These are phyloP conservation scores for Aquilaria yunnanensis DNA, from an alignment of 345 rosid genomes.

Conservation along the genomic window DNA sequence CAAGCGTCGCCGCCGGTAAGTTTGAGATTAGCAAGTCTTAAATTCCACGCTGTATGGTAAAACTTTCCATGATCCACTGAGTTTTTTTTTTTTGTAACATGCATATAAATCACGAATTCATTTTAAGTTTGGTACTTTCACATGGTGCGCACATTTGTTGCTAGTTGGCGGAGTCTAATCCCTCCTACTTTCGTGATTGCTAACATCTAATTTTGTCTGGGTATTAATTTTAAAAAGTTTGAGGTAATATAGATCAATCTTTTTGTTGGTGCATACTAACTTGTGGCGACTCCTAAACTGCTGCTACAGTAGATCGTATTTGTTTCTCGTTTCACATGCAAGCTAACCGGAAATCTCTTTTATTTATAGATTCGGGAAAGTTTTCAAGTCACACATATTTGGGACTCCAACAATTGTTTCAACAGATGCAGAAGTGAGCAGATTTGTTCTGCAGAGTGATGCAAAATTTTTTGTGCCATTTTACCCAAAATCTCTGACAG, in stretches of 20 bases:
- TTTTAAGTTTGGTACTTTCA: neutral
- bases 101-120: too few relatives aligned
- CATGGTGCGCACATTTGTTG: too few relatives aligned
- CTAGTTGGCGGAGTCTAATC: too few relatives aligned
- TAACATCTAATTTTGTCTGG: too few relatives aligned
- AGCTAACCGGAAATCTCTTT: neutral
- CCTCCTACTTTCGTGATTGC: too few relatives aligned
- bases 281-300: too few relatives aligned
- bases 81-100: neutral
- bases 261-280: too few relatives aligned
- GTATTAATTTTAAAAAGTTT: too few relatives aligned
- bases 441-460: conserved; percentile 64
- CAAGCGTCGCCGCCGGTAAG: conserved; percentile 67
- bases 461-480: conserved; percentile 75
- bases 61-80: too few relatives aligned
- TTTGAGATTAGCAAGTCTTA: conserved; percentile 1
- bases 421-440: conserved; percentile 89
- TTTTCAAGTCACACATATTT: conserved; percentile 95
- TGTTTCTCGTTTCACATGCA: too few relatives aligned
- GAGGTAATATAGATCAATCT: too few relatives aligned
- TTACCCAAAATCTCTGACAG: conserved; percentile 88
- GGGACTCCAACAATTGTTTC: conserved; percentile 82
- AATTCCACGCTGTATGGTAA: neutral
- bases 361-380: conserved; percentile 67
- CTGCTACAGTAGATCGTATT: too few relatives aligned